phyloP scores from a whole-genome alignment of 73 alveolate species.

The Paramecium primaurelia region DNA sequence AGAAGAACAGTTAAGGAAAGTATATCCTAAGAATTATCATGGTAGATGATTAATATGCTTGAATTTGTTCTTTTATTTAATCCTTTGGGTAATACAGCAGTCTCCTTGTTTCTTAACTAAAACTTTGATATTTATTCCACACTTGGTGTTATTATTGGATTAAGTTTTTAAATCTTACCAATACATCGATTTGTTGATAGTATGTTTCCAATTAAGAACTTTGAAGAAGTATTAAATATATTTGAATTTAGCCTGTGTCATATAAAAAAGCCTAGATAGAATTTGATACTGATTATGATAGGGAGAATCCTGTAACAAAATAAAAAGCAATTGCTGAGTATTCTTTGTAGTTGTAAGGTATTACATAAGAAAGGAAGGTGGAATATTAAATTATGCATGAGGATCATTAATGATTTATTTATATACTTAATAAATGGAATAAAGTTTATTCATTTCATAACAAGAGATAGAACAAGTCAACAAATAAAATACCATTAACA shows the following conservation, averaged over 20 bases:
- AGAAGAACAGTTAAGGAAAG: slow-evolving; percentile 59
- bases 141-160: not conserved
- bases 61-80: not conserved
- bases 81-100: slow-evolving; percentile 24
- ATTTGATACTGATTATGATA: slow-evolving; percentile 58
- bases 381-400: not conserved
- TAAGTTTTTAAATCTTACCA: not conserved
- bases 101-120: not conserved
- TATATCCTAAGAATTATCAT: slow-evolving; percentile 51
- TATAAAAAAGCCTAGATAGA: slow-evolving; percentile 45
- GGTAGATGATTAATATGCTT: slow-evolving; percentile 26
- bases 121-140: not conserved
- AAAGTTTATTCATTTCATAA: not conserved
- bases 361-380: not conserved
- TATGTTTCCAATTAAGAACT: slow-evolving; percentile 25
- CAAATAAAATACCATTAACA: slow-evolving; percentile 72
- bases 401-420: not conserved
- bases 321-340: not conserved
- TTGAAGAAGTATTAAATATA: not conserved
- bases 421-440: not conserved
- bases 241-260: slow-evolving; percentile 42
- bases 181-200: not conserved
- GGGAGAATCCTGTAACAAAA: slow-evolving; percentile 58
- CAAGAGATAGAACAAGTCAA: not conserved
- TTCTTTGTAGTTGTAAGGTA: not conserved